Conservation (phyloP, 164 flowering plant species). For the Chimonanthus praecox region DNA sequence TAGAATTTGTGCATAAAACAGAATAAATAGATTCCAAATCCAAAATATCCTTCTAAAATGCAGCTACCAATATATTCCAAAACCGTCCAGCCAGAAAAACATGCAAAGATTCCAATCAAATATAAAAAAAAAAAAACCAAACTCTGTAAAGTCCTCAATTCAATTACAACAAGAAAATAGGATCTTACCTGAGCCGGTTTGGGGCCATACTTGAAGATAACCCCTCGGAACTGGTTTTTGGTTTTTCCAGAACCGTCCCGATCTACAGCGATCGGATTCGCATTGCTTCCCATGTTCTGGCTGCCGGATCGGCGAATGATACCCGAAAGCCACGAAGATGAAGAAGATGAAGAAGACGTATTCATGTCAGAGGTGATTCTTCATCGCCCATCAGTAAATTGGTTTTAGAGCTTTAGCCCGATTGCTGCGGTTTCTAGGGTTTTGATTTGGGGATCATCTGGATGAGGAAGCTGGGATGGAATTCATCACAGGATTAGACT, state of each 20-base stretch:
- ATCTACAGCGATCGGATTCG: slow-evolving; percentile 17
- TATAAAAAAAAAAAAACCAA: background rate
- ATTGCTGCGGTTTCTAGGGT: background rate
- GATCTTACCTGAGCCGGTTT: slow-evolving; percentile 57
- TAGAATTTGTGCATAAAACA: too few species aligned
- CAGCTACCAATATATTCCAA: background rate
- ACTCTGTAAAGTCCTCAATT: background rate
- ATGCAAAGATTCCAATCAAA: background rate
- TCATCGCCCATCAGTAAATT: background rate
- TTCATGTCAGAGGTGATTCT: slow-evolving; percentile 4
- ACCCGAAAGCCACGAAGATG: slow-evolving; percentile 72
- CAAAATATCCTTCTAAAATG: too few species aligned
- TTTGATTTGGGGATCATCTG: background rate
- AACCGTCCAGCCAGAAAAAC: background rate
- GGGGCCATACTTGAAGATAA: slow-evolving; percentile 78
- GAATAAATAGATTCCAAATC: too few species aligned
- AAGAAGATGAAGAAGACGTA: slow-evolving; percentile 20
- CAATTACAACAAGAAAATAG: background rate
- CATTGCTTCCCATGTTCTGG: slow-evolving; percentile 27
- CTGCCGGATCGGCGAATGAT: slow-evolving; percentile 52
- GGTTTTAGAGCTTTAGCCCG: too few species aligned
- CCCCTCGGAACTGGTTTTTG: slow-evolving; percentile 68
- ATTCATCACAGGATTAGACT: background rate
- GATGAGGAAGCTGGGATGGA: background rate
- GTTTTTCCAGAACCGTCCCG: slow-evolving; percentile 33